phyloP scores from a whole-genome alignment of 345 rosid species.

The Populus euphratica region DNA sequence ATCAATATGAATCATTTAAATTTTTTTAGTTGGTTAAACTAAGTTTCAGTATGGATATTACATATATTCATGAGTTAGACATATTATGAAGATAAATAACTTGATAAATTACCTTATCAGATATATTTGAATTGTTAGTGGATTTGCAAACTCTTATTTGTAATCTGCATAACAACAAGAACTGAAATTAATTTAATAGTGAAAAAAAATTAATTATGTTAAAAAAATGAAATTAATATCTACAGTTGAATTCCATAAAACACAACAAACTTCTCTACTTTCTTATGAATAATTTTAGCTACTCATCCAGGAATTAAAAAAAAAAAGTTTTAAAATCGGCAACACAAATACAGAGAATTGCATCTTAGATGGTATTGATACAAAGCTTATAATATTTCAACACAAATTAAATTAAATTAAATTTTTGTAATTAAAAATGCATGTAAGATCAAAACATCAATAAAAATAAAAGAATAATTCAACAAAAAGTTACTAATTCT shows the following conservation, averaged over 20 bases:
- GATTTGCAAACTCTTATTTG: slow-evolving; percentile 38
- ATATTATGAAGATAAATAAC: slow-evolving; percentile 41
- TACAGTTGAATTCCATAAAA: slow-evolving; percentile 41
- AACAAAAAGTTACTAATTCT: too few relatives aligned
- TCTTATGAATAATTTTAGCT: slow-evolving; percentile 59
- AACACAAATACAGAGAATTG: not conserved
- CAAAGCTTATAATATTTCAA: not conserved
- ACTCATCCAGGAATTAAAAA: slow-evolving; percentile 50
- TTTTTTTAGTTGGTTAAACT: too few relatives aligned
- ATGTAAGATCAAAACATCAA: not conserved
- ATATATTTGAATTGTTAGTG: slow-evolving; percentile 37
- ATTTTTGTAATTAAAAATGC: not conserved
- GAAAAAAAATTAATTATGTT: not conserved
- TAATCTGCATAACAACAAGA: not conserved
- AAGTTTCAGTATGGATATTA: too few relatives aligned
- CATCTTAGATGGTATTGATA: not conserved
- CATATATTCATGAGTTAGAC: too few relatives aligned
- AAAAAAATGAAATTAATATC: slow-evolving; percentile 34
- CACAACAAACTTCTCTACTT: slow-evolving; percentile 53
- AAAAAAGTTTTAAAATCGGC: not conserved
- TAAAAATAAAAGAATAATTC: not conserved
- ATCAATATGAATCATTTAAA: too few relatives aligned
- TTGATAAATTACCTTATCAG: slow-evolving; percentile 55
- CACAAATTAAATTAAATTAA: too few relatives aligned
- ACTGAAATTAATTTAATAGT: not conserved